A percentile compares a stretch with the other conserved stretches of the same genome.
These are phyloP conservation scores for Novymonas esmeraldas DNA, from an alignment of 208 protist species.

Conservation along the genomic window DNA sequence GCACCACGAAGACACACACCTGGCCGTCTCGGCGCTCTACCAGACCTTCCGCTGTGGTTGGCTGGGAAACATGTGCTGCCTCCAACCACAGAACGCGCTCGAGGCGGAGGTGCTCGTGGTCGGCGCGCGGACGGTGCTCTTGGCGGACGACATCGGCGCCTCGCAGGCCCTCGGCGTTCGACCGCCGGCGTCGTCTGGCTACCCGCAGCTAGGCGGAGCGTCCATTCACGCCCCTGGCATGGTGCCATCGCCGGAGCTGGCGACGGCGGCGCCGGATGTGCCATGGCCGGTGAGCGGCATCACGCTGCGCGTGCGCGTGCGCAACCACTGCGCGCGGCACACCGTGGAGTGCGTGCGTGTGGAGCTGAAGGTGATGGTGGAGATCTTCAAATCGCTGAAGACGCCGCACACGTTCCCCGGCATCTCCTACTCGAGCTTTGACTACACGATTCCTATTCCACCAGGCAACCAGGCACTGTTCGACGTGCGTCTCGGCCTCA, in stretches of 20 bases:
- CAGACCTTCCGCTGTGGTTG: slow-evolving; percentile 51
- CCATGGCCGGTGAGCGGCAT: slow-evolving; percentile 49
- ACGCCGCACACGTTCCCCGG: slow-evolving; percentile 39
- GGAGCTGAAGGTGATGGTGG: slow-evolving; percentile 52
- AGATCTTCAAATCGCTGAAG: slow-evolving; percentile 69
- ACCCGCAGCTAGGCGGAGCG: slow-evolving; percentile 11
- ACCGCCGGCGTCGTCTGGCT: slow-evolving; percentile 2
- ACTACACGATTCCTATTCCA: slow-evolving; percentile 53
- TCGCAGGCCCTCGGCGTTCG: slow-evolving; percentile 29
- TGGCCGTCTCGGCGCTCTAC: slow-evolving; percentile 49
- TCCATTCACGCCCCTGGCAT: slow-evolving; percentile 1
- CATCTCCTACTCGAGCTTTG: slow-evolving; percentile 47
- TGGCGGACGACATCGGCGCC: slow-evolving; percentile 35
- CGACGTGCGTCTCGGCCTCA: slow-evolving; percentile 37
- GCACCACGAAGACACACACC: slow-evolving; percentile 20
- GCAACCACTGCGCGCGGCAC: slow-evolving; percentile 37
- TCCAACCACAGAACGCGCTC: slow-evolving; percentile 36
- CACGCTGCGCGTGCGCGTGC: slow-evolving; percentile 50
- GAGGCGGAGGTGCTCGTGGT: slow-evolving; percentile 65
- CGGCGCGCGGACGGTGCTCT: slow-evolving; percentile 43
- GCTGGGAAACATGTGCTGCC: slow-evolving; percentile 59
- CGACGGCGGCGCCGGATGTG: slow-evolving; percentile 24
- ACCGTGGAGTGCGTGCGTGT: slow-evolving; percentile 46
- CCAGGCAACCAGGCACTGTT: slow-evolving; percentile 48
- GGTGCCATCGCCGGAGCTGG: slow-evolving; percentile 3